phyloP scores from a whole-genome alignment of 73 alveolate species.

The Paramecium sonneborni region DNA sequence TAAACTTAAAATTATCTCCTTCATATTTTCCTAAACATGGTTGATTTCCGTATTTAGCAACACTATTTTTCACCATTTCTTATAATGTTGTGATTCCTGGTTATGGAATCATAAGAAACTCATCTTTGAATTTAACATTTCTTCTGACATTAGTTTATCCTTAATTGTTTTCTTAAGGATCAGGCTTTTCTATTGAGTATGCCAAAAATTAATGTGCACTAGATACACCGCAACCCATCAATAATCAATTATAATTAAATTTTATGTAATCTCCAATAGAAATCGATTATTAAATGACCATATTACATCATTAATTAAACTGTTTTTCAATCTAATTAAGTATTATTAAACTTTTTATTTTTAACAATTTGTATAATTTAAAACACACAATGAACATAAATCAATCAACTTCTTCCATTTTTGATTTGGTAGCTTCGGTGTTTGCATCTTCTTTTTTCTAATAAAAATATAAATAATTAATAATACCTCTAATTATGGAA shows the following conservation, averaged over 20 bases:
- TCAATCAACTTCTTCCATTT: constrained; percentile 92
- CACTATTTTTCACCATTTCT: background rate
- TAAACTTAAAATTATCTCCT: background rate
- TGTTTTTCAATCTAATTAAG: too few relatives aligned
- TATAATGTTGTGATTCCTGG: background rate
- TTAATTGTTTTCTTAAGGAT: constrained; percentile 63
- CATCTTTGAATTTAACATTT: constrained; percentile 70
- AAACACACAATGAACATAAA: background rate
- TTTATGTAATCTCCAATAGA: too few relatives aligned
- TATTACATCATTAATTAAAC: too few relatives aligned
- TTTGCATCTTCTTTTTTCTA: constrained; percentile 77
- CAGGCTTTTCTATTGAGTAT: constrained; percentile 70
- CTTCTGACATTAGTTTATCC: constrained; percentile 80
- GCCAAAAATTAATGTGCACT: background rate
- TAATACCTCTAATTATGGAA: constrained; percentile 63
- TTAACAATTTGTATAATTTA: background rate
- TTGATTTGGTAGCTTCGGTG: constrained; percentile 76
- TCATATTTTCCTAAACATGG: background rate
- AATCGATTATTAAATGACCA: too few relatives aligned
- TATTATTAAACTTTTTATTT: too few relatives aligned
- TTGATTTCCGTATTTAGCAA: background rate
- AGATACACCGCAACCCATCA: background rate
- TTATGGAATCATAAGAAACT: background rate
- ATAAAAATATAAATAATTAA: constrained; percentile 39
- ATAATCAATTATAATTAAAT: too few relatives aligned